phyloP scores from a whole-genome alignment of 2,329 filamentous ascomycete species.

The Fusarium nurragi region DNA sequence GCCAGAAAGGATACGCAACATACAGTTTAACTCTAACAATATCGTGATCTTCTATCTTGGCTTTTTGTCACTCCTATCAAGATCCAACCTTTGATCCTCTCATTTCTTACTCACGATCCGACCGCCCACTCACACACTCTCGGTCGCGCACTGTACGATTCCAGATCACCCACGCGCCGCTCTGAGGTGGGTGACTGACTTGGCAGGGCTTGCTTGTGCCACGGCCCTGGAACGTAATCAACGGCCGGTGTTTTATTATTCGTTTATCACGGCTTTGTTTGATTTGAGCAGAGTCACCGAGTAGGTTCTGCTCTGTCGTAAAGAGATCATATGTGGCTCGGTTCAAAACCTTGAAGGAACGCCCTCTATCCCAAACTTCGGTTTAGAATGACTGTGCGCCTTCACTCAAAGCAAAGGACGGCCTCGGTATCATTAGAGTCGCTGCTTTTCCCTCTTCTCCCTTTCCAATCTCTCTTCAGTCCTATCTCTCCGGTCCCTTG shows the following conservation, averaged over 20 bases:
- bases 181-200: slow-evolving; percentile 32
- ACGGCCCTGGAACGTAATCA: slow-evolving; percentile 21
- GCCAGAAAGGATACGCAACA: not conserved
- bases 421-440: slow-evolving; percentile 6
- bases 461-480: slow-evolving; percentile 17
- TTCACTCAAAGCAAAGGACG: slow-evolving; percentile 1
- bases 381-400: not conserved
- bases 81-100: slow-evolving; percentile 21
- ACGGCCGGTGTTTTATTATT: not conserved
- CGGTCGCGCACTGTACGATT: slow-evolving; percentile 39
- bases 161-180: slow-evolving; percentile 40
- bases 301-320: not conserved
- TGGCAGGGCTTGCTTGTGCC: slow-evolving; percentile 40
- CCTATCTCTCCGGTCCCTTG: slow-evolving; percentile 15
- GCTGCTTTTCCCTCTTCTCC: slow-evolving; percentile 17
- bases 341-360: not conserved
- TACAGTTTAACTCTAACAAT: not conserved
- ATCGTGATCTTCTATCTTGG: not conserved
- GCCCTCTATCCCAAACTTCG: not conserved
- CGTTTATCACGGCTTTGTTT: slow-evolving; percentile 6
- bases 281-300: not conserved
- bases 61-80: not conserved
- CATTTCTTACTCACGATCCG: slow-evolving; percentile 37
- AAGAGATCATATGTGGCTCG: not conserved
- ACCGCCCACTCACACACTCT: slow-evolving; percentile 32